Percentiles rank a stretch among this genome's conserved stretches.
These are phyloP conservation scores for Aspergillus hiratsukae DNA, from an alignment of 2,329 filamentous ascomycete species.

Conservation along the genomic window DNA sequence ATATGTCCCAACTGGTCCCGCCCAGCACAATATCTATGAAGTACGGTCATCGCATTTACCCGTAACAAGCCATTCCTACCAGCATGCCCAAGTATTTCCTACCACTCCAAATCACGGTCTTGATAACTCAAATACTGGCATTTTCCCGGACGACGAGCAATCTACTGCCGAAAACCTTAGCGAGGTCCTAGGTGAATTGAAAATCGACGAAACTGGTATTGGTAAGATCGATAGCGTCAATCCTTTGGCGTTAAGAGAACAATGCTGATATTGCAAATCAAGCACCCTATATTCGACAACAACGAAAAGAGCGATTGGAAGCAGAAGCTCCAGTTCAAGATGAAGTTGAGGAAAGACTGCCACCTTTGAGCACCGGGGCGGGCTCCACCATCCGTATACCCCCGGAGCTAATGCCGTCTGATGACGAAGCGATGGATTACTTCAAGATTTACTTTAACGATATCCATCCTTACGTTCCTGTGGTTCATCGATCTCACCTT, in stretches of 20 bases:
- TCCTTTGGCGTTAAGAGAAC: neutral
- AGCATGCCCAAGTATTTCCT: slow-evolving; percentile 25
- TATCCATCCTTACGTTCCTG: slow-evolving; percentile 88
- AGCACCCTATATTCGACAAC: slow-evolving; percentile 80
- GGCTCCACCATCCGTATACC: slow-evolving; percentile 82
- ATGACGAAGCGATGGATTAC: slow-evolving; percentile 74
- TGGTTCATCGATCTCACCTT: slow-evolving; percentile 75
- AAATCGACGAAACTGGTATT: slow-evolving; percentile 80
- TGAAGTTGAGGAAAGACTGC: slow-evolving; percentile 67
- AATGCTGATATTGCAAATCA: slow-evolving; percentile 8
- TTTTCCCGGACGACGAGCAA: slow-evolving; percentile 57
- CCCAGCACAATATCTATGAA: slow-evolving; percentile 29
- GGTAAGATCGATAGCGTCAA: slow-evolving; percentile 53
- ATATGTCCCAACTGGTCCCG: slow-evolving; percentile 28
- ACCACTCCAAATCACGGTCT: slow-evolving; percentile 23
- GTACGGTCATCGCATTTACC: slow-evolving; percentile 28
- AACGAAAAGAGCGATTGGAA: slow-evolving; percentile 48
- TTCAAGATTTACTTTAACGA: slow-evolving; percentile 88
- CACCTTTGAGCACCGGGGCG: slow-evolving; percentile 62
- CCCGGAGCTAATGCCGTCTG: slow-evolving; percentile 85
- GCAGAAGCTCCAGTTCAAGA: slow-evolving; percentile 57
- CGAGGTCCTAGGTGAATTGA: slow-evolving; percentile 78
- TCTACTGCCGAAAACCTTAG: slow-evolving; percentile 69
- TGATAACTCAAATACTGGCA: slow-evolving; percentile 37
- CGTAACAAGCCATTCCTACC: slow-evolving; percentile 26